These are phyloP conservation scores for Nitzschia sp. DNA, from an alignment of 108 stramenopile species.

Conservation along the genomic window DNA sequence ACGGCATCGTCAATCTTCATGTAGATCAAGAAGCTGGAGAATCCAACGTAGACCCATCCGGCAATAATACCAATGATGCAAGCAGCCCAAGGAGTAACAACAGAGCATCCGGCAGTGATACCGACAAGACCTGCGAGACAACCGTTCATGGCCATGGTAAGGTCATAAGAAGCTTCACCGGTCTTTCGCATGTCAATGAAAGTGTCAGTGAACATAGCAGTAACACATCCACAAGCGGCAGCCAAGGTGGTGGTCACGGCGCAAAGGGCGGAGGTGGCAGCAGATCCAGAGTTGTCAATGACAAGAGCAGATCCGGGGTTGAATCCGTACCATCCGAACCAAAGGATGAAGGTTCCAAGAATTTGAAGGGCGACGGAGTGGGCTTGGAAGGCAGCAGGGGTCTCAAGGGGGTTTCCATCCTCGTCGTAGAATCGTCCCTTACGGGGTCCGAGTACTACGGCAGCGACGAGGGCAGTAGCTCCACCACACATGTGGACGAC, in stretches of 20 bases:
- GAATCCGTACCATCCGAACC: slow-evolving; percentile 95
- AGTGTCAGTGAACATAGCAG: slow-evolving; percentile 77
- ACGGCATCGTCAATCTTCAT: slow-evolving; percentile 94
- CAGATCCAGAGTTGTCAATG: slow-evolving; percentile 58
- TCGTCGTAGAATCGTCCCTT: slow-evolving; percentile 85
- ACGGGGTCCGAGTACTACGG: slow-evolving; percentile 83
- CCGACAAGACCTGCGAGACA: slow-evolving; percentile 88
- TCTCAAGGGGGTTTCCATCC: slow-evolving; percentile 73
- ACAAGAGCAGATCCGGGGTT: slow-evolving; percentile 82
- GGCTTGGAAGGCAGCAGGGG: slow-evolving; percentile 58
- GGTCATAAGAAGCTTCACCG: slow-evolving; percentile 72
- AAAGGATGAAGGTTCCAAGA: slow-evolving; percentile 85
- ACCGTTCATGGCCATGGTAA: slow-evolving; percentile 86
- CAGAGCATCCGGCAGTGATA: slow-evolving; percentile 89
- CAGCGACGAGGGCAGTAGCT: slow-evolving; percentile 81
- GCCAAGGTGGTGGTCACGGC: slow-evolving; percentile 93
- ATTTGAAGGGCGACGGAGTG: slow-evolving; percentile 79
- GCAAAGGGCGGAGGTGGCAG: slow-evolving; percentile 59
- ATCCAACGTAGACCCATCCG: slow-evolving; percentile 68
- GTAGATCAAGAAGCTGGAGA: slow-evolving; percentile 63
- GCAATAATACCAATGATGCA: slow-evolving; percentile 69
- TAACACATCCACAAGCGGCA: slow-evolving; percentile 73
- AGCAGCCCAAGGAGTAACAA: slow-evolving; percentile 72
- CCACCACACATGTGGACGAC: slow-evolving; percentile 96
- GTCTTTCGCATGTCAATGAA: slow-evolving; percentile 39